Evolutionary conservation across 768 basidiomycete genomes (phyloP).

Genomic region (Cystobasidium ongulense): DNA sequence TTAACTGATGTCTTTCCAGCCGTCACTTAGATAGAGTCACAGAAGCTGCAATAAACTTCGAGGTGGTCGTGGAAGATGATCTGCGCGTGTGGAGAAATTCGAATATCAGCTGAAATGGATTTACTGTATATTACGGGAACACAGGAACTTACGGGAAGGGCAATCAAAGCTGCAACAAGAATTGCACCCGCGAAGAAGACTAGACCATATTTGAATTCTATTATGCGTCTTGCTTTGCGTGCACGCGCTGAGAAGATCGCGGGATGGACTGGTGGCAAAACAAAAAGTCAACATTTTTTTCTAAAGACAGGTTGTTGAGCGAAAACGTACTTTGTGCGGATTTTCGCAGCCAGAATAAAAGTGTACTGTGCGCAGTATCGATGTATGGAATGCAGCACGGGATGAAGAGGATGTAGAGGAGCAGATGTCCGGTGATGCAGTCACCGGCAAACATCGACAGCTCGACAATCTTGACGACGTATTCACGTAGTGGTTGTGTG

Average conservation of each 20-base stretch:
- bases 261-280: constrained; percentile 45
- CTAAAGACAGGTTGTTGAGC: no score
- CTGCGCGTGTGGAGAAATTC: constrained; percentile 46
- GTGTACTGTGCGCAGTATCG: constrained; percentile 79
- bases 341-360: constrained; percentile 90
- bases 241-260: constrained; percentile 85
- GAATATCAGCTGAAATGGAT: not conserved
- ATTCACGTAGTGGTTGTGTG: constrained; percentile 97
- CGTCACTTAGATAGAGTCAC: constrained; percentile 47
- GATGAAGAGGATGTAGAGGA: constrained; percentile 82
- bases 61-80: constrained; percentile 59
- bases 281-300: not conserved
- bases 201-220: constrained; percentile 67
- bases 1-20: no score
- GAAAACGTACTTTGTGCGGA: constrained; percentile 85
- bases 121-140: not conserved
- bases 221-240: constrained; percentile 56
- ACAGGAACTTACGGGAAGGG: constrained; percentile 29
- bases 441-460: constrained; percentile 92
- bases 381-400: constrained; percentile 83
- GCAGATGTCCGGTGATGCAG: constrained; percentile 65
- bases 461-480: constrained; percentile 94
- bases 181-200: constrained; percentile 63
- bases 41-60: constrained; percentile 59
- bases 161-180: constrained; percentile 67